Evolutionary conservation across 331 rosid species (phyloP), one percentile per base, ranked within the genome.

Genomic region (Prunus yedoensis): DNA sequence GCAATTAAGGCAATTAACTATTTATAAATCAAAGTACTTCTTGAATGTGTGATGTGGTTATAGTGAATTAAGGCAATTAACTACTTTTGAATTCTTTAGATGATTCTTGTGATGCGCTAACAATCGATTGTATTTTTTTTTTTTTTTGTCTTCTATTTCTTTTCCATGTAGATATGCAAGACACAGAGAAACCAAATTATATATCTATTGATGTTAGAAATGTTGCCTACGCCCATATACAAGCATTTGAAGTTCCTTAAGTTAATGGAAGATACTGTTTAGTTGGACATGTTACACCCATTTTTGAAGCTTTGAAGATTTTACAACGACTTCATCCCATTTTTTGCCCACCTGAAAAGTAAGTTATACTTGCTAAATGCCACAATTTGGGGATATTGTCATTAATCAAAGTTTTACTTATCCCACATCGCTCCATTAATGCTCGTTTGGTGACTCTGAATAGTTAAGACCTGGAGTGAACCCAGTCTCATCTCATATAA

Each of bases 201-300:
- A 4, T 43, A 45, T 38, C 3, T 46, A 27, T 49, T 45, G 54
- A 77, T 60, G 65, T 77, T 28, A 59, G 57, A 23, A 71, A 77
- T 61, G 54, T 50, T 30, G 81, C 54, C 7, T 16, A 17, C 28
- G 35, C 81, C 30, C 65, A 68, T 61, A 49, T 77, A 16, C 60
- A 28, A 52, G 70, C 75, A 14, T 69, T 77, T 50, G 71, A 49
- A 62, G 41, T 8, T 68, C 61, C 70, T 10, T 59, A 56, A 59
- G 70, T 70, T 2, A 47, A 18, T 43, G 76, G 81, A 61, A 69
- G 75, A 60, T 62, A 67, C 17, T 46, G 70, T 20, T 47, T 77
- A 46, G 81, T 60, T 30, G 70, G 47, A 20, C 15, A 27, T 56
- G 63, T 21, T 13, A 0, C 52, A 13, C 41, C 47, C 6, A 0